phyloP scores from a whole-genome alignment of 768 basidiomycete genomes.

The Calvatia gigantea region DNA sequence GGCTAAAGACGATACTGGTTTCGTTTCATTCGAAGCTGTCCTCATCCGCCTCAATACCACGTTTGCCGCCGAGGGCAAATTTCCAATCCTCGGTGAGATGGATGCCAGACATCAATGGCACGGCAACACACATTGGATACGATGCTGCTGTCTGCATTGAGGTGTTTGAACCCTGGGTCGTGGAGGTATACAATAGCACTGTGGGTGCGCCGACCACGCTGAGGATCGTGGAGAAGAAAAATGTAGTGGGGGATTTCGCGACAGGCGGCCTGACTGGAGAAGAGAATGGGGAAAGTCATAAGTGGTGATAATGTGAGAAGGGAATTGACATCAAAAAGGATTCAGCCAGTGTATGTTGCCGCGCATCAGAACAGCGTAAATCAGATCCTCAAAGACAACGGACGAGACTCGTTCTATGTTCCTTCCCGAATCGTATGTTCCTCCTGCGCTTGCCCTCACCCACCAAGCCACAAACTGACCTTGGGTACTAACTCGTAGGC shows the following conservation, averaged over 20 bases:
- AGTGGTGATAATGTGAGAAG: slow-evolving; percentile 18
- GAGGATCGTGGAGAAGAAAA: slow-evolving; percentile 29
- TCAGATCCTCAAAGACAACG: slow-evolving; percentile 37
- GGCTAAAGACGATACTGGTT: slow-evolving; percentile 31
- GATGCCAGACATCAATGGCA: slow-evolving; percentile 23
- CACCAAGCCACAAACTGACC: not conserved
- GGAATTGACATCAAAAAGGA: slow-evolving; percentile 25
- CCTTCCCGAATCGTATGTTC: slow-evolving; percentile 36
- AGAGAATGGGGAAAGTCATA: slow-evolving; percentile 18
- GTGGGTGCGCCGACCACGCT: slow-evolving; percentile 26
- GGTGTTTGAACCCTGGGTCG: slow-evolving; percentile 38
- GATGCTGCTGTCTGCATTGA: slow-evolving; percentile 38
- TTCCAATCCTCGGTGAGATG: slow-evolving; percentile 19
- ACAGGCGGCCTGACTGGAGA: slow-evolving; percentile 17
- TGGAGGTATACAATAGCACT: slow-evolving; percentile 34
- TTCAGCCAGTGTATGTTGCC: slow-evolving; percentile 23
- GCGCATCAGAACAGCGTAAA: slow-evolving; percentile 37
- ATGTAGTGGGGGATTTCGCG: slow-evolving; percentile 20
- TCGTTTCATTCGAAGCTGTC: slow-evolving; percentile 29
- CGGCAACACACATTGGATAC: slow-evolving; percentile 31
- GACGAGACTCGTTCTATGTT: slow-evolving; percentile 33
- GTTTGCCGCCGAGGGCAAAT: slow-evolving; percentile 29
- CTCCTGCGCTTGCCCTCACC: not conserved
- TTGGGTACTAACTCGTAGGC: slow-evolving; percentile 25
- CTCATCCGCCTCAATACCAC: slow-evolving; percentile 34